Percentiles rank a stretch among this genome's conserved stretches.
phyloP scores from a whole-genome alignment of 345 rosid species.

The Dipteronia dyeriana region DNA sequence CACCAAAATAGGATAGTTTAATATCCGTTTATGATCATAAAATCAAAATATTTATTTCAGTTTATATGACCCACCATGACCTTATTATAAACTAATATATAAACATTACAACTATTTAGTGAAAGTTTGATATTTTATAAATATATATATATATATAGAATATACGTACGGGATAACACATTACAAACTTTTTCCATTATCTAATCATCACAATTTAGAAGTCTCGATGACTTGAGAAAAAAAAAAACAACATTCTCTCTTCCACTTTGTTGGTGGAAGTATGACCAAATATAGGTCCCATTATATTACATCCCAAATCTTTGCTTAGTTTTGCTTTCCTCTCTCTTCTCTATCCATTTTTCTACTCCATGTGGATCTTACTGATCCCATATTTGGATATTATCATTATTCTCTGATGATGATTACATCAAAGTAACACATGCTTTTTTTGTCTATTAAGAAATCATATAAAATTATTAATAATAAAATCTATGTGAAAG shows the following conservation, averaged over 20 bases:
- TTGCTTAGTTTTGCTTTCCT: not conserved
- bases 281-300: constrained; percentile 14
- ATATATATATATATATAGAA: too few species aligned
- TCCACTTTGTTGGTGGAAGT: constrained; percentile 12
- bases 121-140: too few species aligned
- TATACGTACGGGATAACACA: too few species aligned
- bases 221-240: not conserved
- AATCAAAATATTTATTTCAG: too few species aligned
- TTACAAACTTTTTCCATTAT: not conserved
- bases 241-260: not conserved
- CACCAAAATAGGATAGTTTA: too few species aligned
- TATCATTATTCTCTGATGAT: not conserved
- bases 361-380: not conserved
- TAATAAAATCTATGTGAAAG: not conserved
- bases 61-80: too few species aligned
- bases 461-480: too few species aligned
- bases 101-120: not conserved
- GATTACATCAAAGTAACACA: not conserved
- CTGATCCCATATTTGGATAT: not conserved
- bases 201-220: not conserved
- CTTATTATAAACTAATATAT: too few species aligned
- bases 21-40: too few species aligned
- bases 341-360: not conserved
- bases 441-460: not conserved
- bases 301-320: not conserved